Base-by-base conservation (phyloP, 805 yeast genomes). In the Ogataea parapolymorpha region DNA sequence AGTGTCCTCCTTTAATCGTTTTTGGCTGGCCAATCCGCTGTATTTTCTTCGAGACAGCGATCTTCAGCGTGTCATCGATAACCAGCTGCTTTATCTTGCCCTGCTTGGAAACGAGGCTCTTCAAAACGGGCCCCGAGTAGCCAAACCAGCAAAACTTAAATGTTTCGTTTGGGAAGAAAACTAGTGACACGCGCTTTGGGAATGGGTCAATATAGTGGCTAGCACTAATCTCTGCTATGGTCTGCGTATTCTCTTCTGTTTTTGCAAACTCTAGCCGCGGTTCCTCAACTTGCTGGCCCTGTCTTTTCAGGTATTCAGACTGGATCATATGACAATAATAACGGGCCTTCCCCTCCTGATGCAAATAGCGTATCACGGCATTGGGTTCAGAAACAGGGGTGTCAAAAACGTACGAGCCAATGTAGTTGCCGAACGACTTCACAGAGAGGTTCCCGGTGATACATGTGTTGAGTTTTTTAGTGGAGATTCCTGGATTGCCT, bases 311-410 rank as follows among this genome's bases (percentile, higher is more conserved):
- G 41, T 68, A 72, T 32, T 68, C 63, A 4, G 62, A 55, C 33
- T 71, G 70, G 0, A 80, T 68, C 46, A 80, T 70, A 50, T 84
- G 80, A 29, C 95, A 68, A 59, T 77, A 85, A 50, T 79, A 85
- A 54, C 85, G 83, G 43, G 73, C 70, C 48, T 88, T 79, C 0
- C 95, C 95, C 44, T 78, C 80, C 49, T 79, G 79, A 54, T 85
- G 95, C 44, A 78, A 77, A 13, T 81, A 80, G 46, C 84, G 71
- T 0, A 82, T 71, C 10, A 87, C 65, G 2, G 60, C 65, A 14
- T 32, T 17, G 14, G 33, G 32, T 12, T 33, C 46, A 9, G 37
- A 10, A 7, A 41, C 56, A 42, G 42, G 56, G 43, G 17, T 58
- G 50, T 47, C 58, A 5, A 44, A 33, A 10, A 48, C 43, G 15